phyloP scores from a whole-genome alignment of 257 asterid species.

The Avicennia marina region DNA sequence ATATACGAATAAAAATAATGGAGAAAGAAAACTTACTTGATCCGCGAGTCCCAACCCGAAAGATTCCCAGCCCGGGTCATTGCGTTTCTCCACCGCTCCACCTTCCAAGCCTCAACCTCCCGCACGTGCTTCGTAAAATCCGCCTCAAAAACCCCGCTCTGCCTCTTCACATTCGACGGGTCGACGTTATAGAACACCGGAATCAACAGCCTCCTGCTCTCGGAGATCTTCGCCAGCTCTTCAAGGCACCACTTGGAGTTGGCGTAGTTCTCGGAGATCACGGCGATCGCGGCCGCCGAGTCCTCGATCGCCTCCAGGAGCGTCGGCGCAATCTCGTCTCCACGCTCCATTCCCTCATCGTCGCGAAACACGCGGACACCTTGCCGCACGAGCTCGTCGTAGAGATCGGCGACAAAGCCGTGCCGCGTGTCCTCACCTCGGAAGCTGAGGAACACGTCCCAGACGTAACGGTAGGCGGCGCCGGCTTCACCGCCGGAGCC shows the following conservation, averaged over 20 bases:
- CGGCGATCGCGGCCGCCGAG: slow-evolving; percentile 31
- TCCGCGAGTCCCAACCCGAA: slow-evolving; percentile 21
- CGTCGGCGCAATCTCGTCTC: slow-evolving; percentile 20
- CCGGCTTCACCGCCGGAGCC: not conserved
- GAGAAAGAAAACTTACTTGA: not conserved
- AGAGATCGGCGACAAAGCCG: slow-evolving; percentile 16
- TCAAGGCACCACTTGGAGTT: slow-evolving; percentile 34
- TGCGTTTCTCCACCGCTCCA: slow-evolving; percentile 30
- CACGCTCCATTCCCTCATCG: slow-evolving; percentile 21
- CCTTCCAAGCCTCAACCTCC: slow-evolving; percentile 11
- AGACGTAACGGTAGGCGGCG: slow-evolving; percentile 15
- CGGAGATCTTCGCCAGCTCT: slow-evolving; percentile 26
- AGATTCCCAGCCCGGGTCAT: slow-evolving; percentile 27
- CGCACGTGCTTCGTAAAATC: slow-evolving; percentile 17
- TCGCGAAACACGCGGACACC: slow-evolving; percentile 28
- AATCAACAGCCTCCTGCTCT: slow-evolving; percentile 13
- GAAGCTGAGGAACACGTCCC: slow-evolving; percentile 30
- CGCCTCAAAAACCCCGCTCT: slow-evolving; percentile 20
- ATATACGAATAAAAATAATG: not conserved
- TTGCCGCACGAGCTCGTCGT: slow-evolving; percentile 9
- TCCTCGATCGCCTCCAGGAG: slow-evolving; percentile 24
- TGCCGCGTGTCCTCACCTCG: slow-evolving; percentile 33
- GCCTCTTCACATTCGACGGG: slow-evolving; percentile 29
- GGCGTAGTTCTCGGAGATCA: slow-evolving; percentile 27
- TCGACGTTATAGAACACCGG: slow-evolving; percentile 26